Base-by-base conservation (phyloP, 192 early-diverging fungal species). In the Radiomyces spectabilis region DNA sequence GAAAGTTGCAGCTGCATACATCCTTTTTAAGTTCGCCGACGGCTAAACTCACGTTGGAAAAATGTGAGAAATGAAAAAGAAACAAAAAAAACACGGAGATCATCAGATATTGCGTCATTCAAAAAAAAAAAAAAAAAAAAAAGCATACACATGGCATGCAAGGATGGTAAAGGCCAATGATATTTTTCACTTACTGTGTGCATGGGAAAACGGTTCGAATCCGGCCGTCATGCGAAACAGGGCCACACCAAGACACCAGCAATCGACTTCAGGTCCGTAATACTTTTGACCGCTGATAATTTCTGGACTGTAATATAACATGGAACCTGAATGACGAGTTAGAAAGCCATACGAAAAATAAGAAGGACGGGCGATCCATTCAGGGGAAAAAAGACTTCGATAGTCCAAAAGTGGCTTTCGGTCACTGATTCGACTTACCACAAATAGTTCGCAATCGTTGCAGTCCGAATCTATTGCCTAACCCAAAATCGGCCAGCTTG, bases 221-320 rank as follows among this genome's bases (percentile, higher is more conserved):
- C 77, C 77, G 22, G 75, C 71, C 0, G 66, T 83, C 71, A 96
- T 81, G 33, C 92, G 86, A 61, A 92, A 98, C 21, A 98, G 65
- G 9, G 91, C 73, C 2, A 98, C 87, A 7, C 95, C 95, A 25
- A 96, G 68, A 34, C 91, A 94, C 95, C 95, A 98, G 25, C 89
- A 85, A 54, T 98, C 95, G 29, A 98, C 84, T 54, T 98, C 95
- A 4, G 95, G 92, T 2, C 95, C 95, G 49, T 73, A 69, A 60
- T 98, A 98, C 37, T 84, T 89, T 49, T 88, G 85, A 22, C 89
- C 93, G 49, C 89, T 74, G 37, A 95, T 84, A 65, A 98, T 93
- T 76, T 98, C 95, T 41, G 88, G 88, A 24, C 84, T 82, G 27
- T 87, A 85, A 53, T 93, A 97, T 7, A 92, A 88, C 40, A 95